Evolutionary conservation across 139 green algal species (phyloP).

Genomic region (Mesostigma viride): DNA sequence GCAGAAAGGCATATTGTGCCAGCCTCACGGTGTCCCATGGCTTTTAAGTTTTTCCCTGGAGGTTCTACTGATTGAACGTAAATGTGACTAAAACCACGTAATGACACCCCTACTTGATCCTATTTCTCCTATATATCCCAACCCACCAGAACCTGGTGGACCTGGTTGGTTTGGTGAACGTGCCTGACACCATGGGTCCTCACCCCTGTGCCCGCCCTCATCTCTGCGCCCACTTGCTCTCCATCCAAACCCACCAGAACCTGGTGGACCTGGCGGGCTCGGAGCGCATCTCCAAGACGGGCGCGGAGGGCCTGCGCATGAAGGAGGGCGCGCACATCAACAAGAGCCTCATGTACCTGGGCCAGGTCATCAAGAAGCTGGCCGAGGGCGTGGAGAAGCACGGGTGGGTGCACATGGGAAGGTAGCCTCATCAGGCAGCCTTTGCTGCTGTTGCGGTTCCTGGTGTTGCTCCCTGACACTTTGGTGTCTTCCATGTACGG

Average conservation of each 20-base stretch:
- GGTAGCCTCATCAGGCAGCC: not conserved
- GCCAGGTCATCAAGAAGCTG: conserved; percentile 93
- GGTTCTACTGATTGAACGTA: too few species aligned
- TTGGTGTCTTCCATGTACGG: too few species aligned
- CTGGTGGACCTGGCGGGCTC: conserved; percentile 85
- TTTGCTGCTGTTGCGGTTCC: not conserved
- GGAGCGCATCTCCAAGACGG: conserved; percentile 83
- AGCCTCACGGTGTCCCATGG: too few species aligned
- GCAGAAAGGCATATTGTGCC: too few species aligned
- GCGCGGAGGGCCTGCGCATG: conserved; percentile 76
- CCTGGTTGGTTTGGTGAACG: conserved; percentile 70
- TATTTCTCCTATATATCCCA: too few species aligned
- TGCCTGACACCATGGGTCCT: too few species aligned
- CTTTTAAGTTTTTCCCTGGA: too few species aligned
- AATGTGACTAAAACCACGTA: too few species aligned
- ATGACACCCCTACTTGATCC: too few species aligned
- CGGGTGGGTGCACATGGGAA: not conserved
- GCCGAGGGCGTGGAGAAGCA: conserved; percentile 47
- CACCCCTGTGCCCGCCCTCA: too few species aligned
- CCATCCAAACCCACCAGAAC: conserved; percentile 15
- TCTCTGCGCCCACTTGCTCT: too few species aligned
- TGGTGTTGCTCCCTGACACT: not conserved
- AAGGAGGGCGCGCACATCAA: conserved; percentile 94
- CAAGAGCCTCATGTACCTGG: conserved; percentile 39
- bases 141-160: conserved; percentile 62